Evolutionary conservation across 1,284 basidiomycete genomes (phyloP), one percentile per base, ranked within the genome.

Genomic region (Irpex sp.): DNA sequence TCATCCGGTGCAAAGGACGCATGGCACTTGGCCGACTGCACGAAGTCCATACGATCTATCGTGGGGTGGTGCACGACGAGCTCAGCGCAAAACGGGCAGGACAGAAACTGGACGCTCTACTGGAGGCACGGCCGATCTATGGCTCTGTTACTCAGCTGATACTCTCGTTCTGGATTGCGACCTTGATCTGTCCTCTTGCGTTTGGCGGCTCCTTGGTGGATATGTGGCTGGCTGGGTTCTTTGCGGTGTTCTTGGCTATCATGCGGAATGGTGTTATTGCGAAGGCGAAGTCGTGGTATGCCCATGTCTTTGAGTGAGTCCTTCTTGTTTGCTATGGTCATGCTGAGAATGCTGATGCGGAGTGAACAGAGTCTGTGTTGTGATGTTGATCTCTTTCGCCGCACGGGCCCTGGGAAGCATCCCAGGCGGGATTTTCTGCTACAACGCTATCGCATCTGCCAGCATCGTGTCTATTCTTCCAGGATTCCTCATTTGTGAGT

Each of bases 281-380:
- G 31, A 91, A 89, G 72, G 92, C 88, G 21, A 65, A 59, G 34
- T 37, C 70, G 81, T 88, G 93, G 72, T 94, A 93, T 73, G 89
- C 91, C 37, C 93, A 93, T 70, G 92, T 96, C 55, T 95, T 95
- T 67, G 93, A 96, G 93, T 94, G 70, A 74, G 91, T 82, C 2
- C 62, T 60, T 61, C 62, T 60, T 61, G 57, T 34, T 60, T 58
- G 31, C 62, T 65, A 5, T 59, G 65, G 15, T 59, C 38, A 1
- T 34, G 31, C 5, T 58, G 26, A 1, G 31, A n/a, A 54, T 9
- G 37, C 31, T 55, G 21, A 37, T 21, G 17, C 5, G 15, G 9
- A 4, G 21, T 57, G 4, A 31, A 13, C 68, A 94, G 93, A 72
- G 93, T 95, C 67, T 91, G 90, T 0, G 85, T 91, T 8, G 90